Evolutionary conservation across 768 basidiomycete species (phyloP).

Genomic region (Lactifluus subvellereus): DNA sequence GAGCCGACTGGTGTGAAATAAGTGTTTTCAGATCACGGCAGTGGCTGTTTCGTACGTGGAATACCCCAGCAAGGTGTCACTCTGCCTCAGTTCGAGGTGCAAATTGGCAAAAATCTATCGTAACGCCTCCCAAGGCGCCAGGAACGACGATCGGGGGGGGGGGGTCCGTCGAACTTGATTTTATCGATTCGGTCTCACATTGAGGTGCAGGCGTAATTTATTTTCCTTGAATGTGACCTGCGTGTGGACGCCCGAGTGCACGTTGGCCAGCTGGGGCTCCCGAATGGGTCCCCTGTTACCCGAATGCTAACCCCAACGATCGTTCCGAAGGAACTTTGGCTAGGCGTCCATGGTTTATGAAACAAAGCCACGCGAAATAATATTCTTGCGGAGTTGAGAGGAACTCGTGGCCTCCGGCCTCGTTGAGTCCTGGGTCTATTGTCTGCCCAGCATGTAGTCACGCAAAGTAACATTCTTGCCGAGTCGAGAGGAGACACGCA

Average conservation of each 20-base stretch:
- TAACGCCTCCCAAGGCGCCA: not conserved
- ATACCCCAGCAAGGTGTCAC: too few species aligned
- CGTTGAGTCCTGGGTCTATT: too few species aligned
- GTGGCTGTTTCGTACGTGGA: not conserved
- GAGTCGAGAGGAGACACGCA: too few species aligned
- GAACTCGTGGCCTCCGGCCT: too few species aligned
- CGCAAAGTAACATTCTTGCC: too few species aligned
- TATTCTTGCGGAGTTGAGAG: too few species aligned
- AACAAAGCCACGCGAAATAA: too few species aligned
- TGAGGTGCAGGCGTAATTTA: not conserved
- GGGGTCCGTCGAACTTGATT: not conserved
- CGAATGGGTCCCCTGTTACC: not conserved
- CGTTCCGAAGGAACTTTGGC: too few species aligned
- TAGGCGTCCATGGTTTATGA: too few species aligned
- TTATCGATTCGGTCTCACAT: not conserved
- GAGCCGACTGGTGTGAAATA: not conserved
- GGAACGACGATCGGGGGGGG: not conserved
- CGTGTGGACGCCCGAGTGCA: not conserved
- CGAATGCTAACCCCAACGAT: too few species aligned
- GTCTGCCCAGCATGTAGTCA: too few species aligned
- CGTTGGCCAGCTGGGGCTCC: not conserved
- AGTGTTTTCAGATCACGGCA: not conserved
- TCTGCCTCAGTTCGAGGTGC: not conserved
- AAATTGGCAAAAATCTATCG: not conserved
- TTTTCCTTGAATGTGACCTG: not conserved